Conservation (phyloP, 2,329 filamentous ascomycete species). For the Cryoendolithus antarcticus region DNA sequence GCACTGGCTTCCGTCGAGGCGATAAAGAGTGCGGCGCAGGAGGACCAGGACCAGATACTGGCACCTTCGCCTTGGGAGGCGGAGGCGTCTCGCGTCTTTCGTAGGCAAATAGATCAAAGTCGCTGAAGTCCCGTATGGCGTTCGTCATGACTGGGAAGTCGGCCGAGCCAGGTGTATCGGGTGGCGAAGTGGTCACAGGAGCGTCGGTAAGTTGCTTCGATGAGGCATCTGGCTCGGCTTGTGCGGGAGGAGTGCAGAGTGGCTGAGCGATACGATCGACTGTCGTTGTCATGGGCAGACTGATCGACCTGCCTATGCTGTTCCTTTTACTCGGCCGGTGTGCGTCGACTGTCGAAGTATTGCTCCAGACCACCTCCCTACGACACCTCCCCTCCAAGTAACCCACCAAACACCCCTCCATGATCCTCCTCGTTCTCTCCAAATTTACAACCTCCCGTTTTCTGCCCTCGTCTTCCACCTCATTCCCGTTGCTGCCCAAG, state of each 20-base stretch:
- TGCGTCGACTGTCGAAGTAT: too few species aligned
- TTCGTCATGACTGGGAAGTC: not conserved
- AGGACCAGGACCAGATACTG: not conserved
- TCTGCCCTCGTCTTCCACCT: conserved; percentile 7
- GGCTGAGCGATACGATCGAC: too few species aligned
- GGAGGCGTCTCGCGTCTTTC: conserved; percentile 14
- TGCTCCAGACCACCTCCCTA: conserved; percentile 4
- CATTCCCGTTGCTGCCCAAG: conserved; percentile 15
- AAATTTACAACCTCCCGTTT: conserved; percentile 37
- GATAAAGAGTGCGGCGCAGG: too few species aligned
- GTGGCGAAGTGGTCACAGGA: conserved; percentile 15
- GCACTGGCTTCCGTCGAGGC: conserved; percentile 13
- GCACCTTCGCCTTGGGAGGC: conserved; percentile 3
- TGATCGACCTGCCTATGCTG: too few species aligned
- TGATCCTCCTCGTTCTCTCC: conserved; percentile 46
- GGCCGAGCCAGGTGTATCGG: conserved; percentile 8
- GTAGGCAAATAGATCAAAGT: conserved; percentile 15
- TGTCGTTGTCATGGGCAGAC: too few species aligned
- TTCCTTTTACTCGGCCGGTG: too few species aligned
- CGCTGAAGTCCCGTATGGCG: conserved; percentile 14
- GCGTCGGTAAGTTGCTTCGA: conserved; percentile 10
- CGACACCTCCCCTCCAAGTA: conserved; percentile 31
- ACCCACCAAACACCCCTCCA: conserved; percentile 40
- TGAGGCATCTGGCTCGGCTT: not conserved
- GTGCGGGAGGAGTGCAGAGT: too few species aligned